Conservation (phyloP, 208 protist species). For the Leptomonas pyrrhocoris region DNA sequence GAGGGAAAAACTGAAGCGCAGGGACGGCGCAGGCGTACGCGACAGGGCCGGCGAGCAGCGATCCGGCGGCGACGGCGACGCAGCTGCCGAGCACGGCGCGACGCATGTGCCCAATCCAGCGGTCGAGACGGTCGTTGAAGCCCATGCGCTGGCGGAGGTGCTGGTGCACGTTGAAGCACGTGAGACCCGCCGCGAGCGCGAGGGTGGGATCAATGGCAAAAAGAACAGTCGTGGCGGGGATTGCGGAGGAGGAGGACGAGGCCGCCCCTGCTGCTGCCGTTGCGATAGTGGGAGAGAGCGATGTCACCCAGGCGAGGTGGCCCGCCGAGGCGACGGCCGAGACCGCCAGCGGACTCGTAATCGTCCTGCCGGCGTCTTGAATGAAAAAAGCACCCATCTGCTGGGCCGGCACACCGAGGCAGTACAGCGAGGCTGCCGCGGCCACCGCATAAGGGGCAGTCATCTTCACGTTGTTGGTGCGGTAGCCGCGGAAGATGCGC, state of each 20-base stretch:
- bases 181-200: conserved; percentile 55
- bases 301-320: conserved; percentile 8
- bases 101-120: conserved; percentile 43
- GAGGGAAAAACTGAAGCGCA: conserved; percentile 56
- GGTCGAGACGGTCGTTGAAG: conserved; percentile 71
- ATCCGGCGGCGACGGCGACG: conserved; percentile 26
- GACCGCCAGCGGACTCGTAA: conserved; percentile 40
- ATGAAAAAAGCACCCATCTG: conserved; percentile 52
- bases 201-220: conserved; percentile 65
- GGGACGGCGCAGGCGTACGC: conserved; percentile 18
- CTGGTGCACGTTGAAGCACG: conserved; percentile 49
- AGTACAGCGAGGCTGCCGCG: conserved; percentile 44
- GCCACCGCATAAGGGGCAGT: conserved; percentile 48
- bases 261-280: neutral
- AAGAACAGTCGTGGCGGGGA: conserved; percentile 12
- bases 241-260: too few relatives aligned
- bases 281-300: conserved; percentile 3
- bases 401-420: conserved; percentile 63
- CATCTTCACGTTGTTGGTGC: conserved; percentile 81
- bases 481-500: conserved; percentile 73
- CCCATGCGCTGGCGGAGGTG: conserved; percentile 65
- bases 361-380: conserved; percentile 35
- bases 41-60: conserved; percentile 20
- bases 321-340: conserved; percentile 12
- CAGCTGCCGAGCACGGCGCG: conserved; percentile 24